Base-by-base conservation (phyloP, 1,139 yeast species). In the Blastobotrys indianensis region DNA sequence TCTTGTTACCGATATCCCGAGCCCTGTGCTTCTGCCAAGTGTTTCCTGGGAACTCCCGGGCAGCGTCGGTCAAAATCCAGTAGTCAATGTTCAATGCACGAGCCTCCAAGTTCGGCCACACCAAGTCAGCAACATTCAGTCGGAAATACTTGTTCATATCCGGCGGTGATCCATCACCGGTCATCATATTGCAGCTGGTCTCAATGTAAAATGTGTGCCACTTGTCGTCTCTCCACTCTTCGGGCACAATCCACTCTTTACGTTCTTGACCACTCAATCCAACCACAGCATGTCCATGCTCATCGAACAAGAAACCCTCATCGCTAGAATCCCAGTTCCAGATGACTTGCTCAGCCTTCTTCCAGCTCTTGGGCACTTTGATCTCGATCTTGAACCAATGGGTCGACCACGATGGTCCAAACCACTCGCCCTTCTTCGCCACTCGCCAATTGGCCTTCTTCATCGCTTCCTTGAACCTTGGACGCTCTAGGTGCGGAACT, bases 371-470 rank as follows among this genome's bases (percentile, higher is more conserved):
- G 0, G 95, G 95, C 6, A 90, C 70, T 29, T 71, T 69, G 51
- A 85, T 66, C 23, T 73, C 67, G 35, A 90, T 69, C 56, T 80
- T 77, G 66, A 92, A 87, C 98, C 98, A 92, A 56, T 88, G 94
- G 1, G 97, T 84, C 53, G 92, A 82, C 98, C 97, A 92, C 12
- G 94, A 83, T 1, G 97, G 97, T 0, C 96, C 97, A 64, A 85
- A 87, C n/a, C 73, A 69, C 57, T 84, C 81, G 28, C 94, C 94
- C 55, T 80, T 79, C 29, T 72, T 69, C 25, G 87, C 80, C 15
- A 70, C 67, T 48, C 74, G 69, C 82, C 88, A 84, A 32, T 74
- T 70, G 41, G 70, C 70, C 37, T 66, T 67, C 37, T 70, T 72
- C 53, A 83, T 73, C 39, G 88, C 81, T 25, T 85, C 85, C 50